These are phyloP conservation scores for Sporothrix euskadiensis DNA, from an alignment of 2,329 filamentous ascomycete genomes.

Conservation along the genomic window DNA sequence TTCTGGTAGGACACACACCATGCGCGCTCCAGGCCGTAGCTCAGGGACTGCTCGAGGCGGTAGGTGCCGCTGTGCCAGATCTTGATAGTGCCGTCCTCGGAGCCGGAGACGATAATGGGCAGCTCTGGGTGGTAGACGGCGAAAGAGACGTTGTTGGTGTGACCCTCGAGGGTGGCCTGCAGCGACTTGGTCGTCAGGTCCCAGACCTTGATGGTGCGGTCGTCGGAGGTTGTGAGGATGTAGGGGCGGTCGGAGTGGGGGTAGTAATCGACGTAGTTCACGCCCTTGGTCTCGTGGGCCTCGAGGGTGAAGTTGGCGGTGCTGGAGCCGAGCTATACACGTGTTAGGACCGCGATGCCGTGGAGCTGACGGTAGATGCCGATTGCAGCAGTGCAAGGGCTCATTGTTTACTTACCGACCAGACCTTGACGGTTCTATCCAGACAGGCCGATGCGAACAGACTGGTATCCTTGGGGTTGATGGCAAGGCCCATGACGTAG, in stretches of 20 bases:
- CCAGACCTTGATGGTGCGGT: constrained; percentile 97
- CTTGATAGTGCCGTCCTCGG: constrained; percentile 94
- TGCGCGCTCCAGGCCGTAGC: constrained; percentile 91
- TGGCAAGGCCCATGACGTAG: constrained; percentile 90
- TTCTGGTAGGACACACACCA: constrained; percentile 98
- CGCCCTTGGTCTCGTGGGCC: constrained; percentile 94
- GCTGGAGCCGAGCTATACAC: constrained; percentile 74
- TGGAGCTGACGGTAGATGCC: background rate
- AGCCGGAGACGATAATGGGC: constrained; percentile 95
- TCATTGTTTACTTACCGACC: constrained; percentile 30
- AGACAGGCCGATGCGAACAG: constrained; percentile 90
- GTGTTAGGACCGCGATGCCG: background rate
- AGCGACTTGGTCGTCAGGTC: constrained; percentile 98
- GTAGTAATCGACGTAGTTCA: constrained; percentile 95
- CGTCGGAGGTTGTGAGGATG: constrained; percentile 93
- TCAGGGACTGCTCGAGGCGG: constrained; percentile 90
- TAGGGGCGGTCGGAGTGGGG: constrained; percentile 76
- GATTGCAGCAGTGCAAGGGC: background rate
- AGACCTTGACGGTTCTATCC: constrained; percentile 82
- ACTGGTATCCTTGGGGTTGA: constrained; percentile 97
- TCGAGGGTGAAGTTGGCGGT: constrained; percentile 96
- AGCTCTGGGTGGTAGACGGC: constrained; percentile 97
- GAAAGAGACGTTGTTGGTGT: constrained; percentile 97
- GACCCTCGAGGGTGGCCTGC: constrained; percentile 93
- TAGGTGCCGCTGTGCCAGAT: constrained; percentile 99